Conservation (phyloP, 768 basidiomycete genomes). For the Mycena maculata region DNA sequence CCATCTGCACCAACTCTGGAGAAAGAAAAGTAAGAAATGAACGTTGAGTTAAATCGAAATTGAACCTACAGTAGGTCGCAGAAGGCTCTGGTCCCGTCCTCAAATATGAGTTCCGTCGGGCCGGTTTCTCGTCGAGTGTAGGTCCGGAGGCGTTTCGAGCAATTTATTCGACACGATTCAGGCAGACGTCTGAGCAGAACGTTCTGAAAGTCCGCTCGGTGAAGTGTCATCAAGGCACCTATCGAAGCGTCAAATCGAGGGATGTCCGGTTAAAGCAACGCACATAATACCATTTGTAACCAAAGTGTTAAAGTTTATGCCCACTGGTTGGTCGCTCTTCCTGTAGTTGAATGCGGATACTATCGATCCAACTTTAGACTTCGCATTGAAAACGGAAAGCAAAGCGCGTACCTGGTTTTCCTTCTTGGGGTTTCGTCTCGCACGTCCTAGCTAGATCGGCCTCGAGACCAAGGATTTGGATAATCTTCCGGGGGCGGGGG, state of each 20-base stretch:
- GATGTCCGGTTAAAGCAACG: conserved; percentile 4
- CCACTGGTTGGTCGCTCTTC: conserved; percentile 69
- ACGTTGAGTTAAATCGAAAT: too few species aligned
- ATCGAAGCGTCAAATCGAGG: conserved; percentile 18
- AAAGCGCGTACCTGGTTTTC: conserved; percentile 50
- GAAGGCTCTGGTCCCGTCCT: conserved; percentile 67
- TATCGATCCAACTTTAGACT: conserved; percentile 37
- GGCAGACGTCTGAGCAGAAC: conserved; percentile 65
- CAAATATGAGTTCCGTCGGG: conserved; percentile 63
- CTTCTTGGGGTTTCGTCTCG: conserved; percentile 52
- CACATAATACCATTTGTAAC: conserved; percentile 63
- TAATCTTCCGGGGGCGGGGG: conserved; percentile 62
- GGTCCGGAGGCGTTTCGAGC: conserved; percentile 68
- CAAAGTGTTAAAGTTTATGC: conserved; percentile 64
- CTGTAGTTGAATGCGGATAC: conserved; percentile 66
- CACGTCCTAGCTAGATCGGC: conserved; percentile 54
- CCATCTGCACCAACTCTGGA: conserved; percentile 42
- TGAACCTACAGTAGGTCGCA: conserved; percentile 66
- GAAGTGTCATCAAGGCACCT: conserved; percentile 67
- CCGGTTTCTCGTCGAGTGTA: conserved; percentile 59
- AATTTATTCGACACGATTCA: conserved; percentile 57
- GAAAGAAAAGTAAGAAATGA: background rate
- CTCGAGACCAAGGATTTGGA: conserved; percentile 59
- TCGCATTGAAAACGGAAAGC: background rate
- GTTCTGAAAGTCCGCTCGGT: conserved; percentile 75